Evolutionary conservation across 1,284 basidiomycete genomes (phyloP).

Genomic region (Sanghuangporus weigelae): DNA sequence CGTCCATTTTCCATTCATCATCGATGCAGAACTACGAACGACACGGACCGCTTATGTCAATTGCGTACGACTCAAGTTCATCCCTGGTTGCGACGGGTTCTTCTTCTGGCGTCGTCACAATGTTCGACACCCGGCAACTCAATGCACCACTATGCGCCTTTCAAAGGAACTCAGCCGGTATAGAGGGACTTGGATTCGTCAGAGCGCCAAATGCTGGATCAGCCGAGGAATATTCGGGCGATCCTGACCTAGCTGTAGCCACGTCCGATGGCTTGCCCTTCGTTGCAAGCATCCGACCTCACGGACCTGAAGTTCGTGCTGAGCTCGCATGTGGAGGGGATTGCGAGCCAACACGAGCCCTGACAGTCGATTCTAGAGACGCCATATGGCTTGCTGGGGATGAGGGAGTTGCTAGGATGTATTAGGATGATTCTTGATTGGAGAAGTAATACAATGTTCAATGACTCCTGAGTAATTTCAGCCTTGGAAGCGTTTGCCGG

Average conservation of each 20-base stretch:
- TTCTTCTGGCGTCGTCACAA: conserved; percentile 49
- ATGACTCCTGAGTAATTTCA: no score
- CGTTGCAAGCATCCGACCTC: conserved; percentile 36
- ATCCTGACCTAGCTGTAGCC: conserved; percentile 41
- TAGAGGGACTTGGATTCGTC: conserved; percentile 22
- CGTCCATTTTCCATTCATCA: conserved; percentile 36
- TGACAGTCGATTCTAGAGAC: conserved; percentile 27
- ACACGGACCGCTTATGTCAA: conserved; percentile 43
- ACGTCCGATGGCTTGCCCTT: conserved; percentile 56
- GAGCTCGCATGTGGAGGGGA: conserved; percentile 45
- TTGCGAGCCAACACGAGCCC: conserved; percentile 42
- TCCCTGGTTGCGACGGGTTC: conserved; percentile 59
- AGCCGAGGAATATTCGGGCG: conserved; percentile 12
- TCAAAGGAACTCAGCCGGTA: conserved; percentile 45
- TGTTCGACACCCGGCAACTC: conserved; percentile 51
- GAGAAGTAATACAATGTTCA: no score
- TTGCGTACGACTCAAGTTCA: conserved; percentile 39
- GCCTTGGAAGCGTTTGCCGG: no score
- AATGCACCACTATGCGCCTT: conserved; percentile 39
- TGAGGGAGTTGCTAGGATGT: conserved; percentile 24
- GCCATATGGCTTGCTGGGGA: conserved; percentile 58
- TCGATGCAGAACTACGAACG: conserved; percentile 20
- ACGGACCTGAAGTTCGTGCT: conserved; percentile 33
- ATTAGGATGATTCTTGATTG: conserved; percentile 6
- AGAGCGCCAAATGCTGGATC: background rate